phyloP scores from a whole-genome alignment of 495 filamentous ascomycete species.

The Lindgomyces ingoldianus region DNA sequence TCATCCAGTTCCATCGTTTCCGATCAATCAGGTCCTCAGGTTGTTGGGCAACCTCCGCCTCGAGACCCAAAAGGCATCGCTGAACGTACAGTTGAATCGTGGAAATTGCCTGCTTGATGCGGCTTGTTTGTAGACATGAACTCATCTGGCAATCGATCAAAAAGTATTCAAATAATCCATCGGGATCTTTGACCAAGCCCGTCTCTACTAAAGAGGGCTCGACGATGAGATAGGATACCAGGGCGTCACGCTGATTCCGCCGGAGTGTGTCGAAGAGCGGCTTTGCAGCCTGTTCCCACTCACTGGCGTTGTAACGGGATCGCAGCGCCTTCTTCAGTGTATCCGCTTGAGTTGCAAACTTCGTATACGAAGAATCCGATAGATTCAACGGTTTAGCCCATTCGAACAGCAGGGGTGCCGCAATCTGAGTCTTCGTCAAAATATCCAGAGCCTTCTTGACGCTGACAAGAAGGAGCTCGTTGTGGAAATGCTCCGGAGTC shows the following conservation, averaged over 20 bases:
- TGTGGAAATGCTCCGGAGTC: no score
- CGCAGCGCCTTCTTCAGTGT: no score
- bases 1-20: slow-evolving; percentile 38
- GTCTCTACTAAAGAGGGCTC: background rate
- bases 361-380: no score
- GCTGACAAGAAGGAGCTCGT: no score
- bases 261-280: background rate
- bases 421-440: no score
- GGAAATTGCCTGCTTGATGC: slow-evolving; percentile 48
- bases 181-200: slow-evolving; percentile 17
- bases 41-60: slow-evolving; percentile 19
- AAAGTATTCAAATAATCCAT: slow-evolving; percentile 45
- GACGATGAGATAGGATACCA: background rate
- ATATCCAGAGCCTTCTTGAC: no score
- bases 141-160: slow-evolving; percentile 48
- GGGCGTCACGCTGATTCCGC: slow-evolving; percentile 2
- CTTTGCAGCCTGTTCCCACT: no score
- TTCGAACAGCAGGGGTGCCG: no score
- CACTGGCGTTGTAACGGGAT: no score
- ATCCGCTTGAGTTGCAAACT: no score
- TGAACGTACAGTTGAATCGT: slow-evolving; percentile 46
- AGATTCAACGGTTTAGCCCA: no score
- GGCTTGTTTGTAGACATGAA: slow-evolving; percentile 39
- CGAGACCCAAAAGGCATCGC: slow-evolving; percentile 47
- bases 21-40: slow-evolving; percentile 23